These are phyloP conservation scores for Phaeomoniella chlamydospora DNA, from an alignment of 2,329 filamentous ascomycete species.

Conservation along the genomic window DNA sequence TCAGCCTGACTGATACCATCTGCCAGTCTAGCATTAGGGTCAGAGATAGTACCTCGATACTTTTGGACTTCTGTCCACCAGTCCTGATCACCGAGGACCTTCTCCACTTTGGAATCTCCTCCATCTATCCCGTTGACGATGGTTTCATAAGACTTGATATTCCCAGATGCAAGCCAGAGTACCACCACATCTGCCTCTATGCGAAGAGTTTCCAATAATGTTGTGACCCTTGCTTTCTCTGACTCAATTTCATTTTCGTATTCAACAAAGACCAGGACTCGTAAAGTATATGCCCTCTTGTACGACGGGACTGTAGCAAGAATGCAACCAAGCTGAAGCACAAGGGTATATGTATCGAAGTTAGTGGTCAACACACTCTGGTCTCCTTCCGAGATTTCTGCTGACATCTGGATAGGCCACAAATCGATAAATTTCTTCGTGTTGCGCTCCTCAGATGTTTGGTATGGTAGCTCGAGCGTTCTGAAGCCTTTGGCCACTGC, in stretches of 20 bases:
- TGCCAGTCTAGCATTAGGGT: slow-evolving; percentile 19
- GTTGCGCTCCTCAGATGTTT: slow-evolving; percentile 34
- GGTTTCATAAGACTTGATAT: slow-evolving; percentile 57
- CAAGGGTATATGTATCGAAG: slow-evolving; percentile 83
- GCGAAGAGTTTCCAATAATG: slow-evolving; percentile 63
- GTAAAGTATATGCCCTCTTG: slow-evolving; percentile 57
- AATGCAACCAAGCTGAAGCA: slow-evolving; percentile 74
- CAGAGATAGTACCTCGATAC: slow-evolving; percentile 16
- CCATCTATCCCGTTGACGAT: slow-evolving; percentile 56
- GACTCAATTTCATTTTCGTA: slow-evolving; percentile 74
- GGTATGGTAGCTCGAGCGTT: slow-evolving; percentile 54
- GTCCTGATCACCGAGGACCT: slow-evolving; percentile 53
- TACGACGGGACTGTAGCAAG: slow-evolving; percentile 67
- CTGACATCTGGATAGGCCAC: slow-evolving; percentile 91
- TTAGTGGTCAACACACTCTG: slow-evolving; percentile 67
- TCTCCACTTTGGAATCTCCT: slow-evolving; percentile 41
- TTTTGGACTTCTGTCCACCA: slow-evolving; percentile 71
- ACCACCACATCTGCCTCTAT: slow-evolving; percentile 70
- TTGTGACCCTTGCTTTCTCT: slow-evolving; percentile 56
- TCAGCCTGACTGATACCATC: slow-evolving; percentile 30
- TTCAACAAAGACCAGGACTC: slow-evolving; percentile 78
- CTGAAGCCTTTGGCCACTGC: slow-evolving; percentile 74
- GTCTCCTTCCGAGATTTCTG: slow-evolving; percentile 51
- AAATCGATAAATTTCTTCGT: slow-evolving; percentile 70
- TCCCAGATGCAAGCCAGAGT: slow-evolving; percentile 65